Percentiles rank a stretch among this genome's conserved stretches.
These are phyloP conservation scores for Tulasnella sp. DNA, from an alignment of 768 basidiomycete species.

Conservation along the genomic window DNA sequence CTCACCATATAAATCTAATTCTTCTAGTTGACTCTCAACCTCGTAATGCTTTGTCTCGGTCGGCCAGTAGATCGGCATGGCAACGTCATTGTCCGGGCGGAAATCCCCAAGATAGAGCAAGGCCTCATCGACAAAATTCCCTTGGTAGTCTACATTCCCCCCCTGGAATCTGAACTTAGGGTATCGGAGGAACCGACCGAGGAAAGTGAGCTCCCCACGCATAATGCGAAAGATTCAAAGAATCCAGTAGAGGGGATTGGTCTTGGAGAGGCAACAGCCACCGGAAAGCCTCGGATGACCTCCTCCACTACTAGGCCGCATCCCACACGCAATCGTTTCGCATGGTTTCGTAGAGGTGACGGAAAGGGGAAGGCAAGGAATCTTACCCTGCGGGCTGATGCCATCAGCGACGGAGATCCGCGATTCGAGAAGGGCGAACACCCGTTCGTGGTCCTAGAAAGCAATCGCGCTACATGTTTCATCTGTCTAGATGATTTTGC, in stretches of 20 bases:
- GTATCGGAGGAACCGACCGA: slow-evolving; percentile 41
- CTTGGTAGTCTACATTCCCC: slow-evolving; percentile 69
- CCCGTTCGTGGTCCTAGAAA: slow-evolving; percentile 77
- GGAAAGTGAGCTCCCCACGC: slow-evolving; percentile 36
- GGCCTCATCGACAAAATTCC: slow-evolving; percentile 74
- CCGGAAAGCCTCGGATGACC: background rate
- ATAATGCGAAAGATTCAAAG: too few relatives aligned
- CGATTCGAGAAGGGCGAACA: slow-evolving; percentile 72
- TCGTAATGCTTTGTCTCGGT: slow-evolving; percentile 72
- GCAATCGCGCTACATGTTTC: slow-evolving; percentile 78
- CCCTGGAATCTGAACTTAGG: background rate
- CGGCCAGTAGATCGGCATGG: slow-evolving; percentile 57
- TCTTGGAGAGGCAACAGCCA: too few relatives aligned
- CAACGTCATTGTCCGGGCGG: slow-evolving; percentile 68
- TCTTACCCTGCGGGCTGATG: background rate
- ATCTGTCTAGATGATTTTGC: slow-evolving; percentile 84
- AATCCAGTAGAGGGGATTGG: too few relatives aligned
- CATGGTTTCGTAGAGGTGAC: background rate
- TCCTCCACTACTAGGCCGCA: background rate
- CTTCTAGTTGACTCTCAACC: slow-evolving; percentile 51
- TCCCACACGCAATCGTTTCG: background rate
- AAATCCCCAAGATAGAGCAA: slow-evolving; percentile 70
- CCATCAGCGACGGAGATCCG: slow-evolving; percentile 57
- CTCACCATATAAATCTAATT: background rate
- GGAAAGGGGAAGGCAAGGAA: slow-evolving; percentile 4